phyloP scores from a whole-genome alignment of 2,329 filamentous ascomycete species.

The Hirsutella rhossiliensis region DNA sequence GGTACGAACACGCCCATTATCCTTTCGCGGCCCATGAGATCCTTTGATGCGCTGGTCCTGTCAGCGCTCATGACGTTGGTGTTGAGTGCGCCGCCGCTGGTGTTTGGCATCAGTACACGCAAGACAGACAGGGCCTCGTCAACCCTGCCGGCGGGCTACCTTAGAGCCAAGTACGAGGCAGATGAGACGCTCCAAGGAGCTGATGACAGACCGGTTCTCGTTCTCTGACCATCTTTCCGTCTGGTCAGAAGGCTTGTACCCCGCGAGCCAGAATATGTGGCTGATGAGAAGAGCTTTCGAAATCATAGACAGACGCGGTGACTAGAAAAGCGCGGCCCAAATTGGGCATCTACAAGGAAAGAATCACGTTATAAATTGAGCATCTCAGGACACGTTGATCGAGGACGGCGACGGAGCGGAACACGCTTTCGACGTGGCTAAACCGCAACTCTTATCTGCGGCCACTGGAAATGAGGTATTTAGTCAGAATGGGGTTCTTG shows the following conservation, averaged over 20 bases:
- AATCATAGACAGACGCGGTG: no score
- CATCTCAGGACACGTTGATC: no score
- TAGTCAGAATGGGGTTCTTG: no score
- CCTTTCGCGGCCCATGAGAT: slow-evolving; percentile 7
- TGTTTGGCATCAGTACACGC: slow-evolving; percentile 4
- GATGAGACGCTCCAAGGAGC: slow-evolving; percentile 2
- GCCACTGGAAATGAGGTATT: no score
- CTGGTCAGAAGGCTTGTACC: background rate
- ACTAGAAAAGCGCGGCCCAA: no score
- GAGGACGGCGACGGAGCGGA: no score
- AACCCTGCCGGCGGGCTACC: slow-evolving; percentile 6
- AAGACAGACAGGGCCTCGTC: slow-evolving; percentile 4
- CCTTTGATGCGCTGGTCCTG: slow-evolving; percentile 8
- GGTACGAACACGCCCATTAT: background rate
- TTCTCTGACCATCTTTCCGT: background rate
- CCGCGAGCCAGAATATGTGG: background rate
- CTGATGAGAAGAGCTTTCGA: background rate
- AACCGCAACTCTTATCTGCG: no score
- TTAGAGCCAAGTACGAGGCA: slow-evolving; percentile 5
- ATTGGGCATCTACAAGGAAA: no score
- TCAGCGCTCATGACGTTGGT: slow-evolving; percentile 6
- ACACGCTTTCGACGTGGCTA: no score
- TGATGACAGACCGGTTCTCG: slow-evolving; percentile 1
- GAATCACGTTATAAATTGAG: no score
- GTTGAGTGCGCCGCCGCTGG: slow-evolving; percentile 5